Base-by-base conservation (phyloP, 192 early-diverging fungal species). In the Thoreauomyces humboldtii region DNA sequence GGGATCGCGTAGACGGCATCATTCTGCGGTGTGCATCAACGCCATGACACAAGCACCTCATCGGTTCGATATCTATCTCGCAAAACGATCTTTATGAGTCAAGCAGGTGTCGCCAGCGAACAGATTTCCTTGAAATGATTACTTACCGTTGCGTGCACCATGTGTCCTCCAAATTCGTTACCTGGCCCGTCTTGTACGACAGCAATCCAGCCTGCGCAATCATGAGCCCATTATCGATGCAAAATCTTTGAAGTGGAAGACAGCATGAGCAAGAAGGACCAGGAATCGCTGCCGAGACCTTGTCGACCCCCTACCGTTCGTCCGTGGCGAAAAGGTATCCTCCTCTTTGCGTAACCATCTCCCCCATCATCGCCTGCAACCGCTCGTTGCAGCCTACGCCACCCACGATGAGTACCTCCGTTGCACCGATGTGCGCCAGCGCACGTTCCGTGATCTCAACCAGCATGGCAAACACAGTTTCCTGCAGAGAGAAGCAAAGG, bases 201-300 rank as follows among this genome's bases (percentile, higher is more conserved):
- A 98, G 73, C 15, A 92, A 77, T 0, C 96, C 96, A 0, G 96
- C 95, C 63, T 98, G 95, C 6, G 96, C 96, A 75, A 99, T 99
- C 96, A 99, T 99, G 44, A 98, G 88, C 6, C 96, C 96, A 60
- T 99, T 99, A 62, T 99, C 96, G 54, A 99, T 99, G 70, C 95
- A 98, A 72, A 94, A 95, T 45, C 84, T 88, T 24, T 21, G 14
- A 14, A 3, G 61, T n/a, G 2, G 41, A 42, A 11, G 11, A 42
- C 41, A 42, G 11, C n/a, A n/a, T n/a, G n/a, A n/a, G n/a, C 4
- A 42, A 14, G 41, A 42, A n/a, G 11, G n/a, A 42, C 11, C 11
- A 42, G 41, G n/a, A 42, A 42, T 11, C 5, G 56, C 56, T 19
- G 28, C 19, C 7, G 0, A 12, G 56, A 38, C 25, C 31, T 38